phyloP scores from a whole-genome alignment of 2,329 filamentous ascomycete genomes.

The Elsinoe batatas region DNA sequence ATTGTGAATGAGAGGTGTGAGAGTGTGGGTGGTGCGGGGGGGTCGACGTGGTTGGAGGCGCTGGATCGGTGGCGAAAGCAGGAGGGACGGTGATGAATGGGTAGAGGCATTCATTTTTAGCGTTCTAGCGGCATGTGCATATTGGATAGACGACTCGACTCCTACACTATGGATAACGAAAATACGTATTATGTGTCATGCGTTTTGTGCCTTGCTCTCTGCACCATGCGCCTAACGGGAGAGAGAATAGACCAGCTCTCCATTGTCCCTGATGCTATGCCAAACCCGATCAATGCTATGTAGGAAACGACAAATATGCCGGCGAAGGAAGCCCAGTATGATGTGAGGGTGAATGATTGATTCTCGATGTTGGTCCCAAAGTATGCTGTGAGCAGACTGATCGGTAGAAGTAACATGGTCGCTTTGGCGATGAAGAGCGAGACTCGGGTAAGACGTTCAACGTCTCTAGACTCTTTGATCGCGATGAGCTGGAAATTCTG shows the following conservation, averaged over 20 bases:
- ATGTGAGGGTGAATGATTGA: slow-evolving; percentile 49
- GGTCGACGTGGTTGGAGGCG: slow-evolving; percentile 53
- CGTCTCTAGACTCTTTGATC: slow-evolving; percentile 62
- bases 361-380: slow-evolving; percentile 58
- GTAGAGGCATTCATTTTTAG: neutral
- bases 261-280: slow-evolving; percentile 47
- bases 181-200: neutral
- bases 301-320: slow-evolving; percentile 53
- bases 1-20: slow-evolving; percentile 67
- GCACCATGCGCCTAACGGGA: neutral
- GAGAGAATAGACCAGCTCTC: slow-evolving; percentile 28
- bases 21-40: slow-evolving; percentile 32
- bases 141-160: slow-evolving; percentile 8
- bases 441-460: slow-evolving; percentile 60
- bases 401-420: slow-evolving; percentile 65
- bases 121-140: slow-evolving; percentile 10
- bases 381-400: slow-evolving; percentile 65
- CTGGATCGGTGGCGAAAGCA: slow-evolving; percentile 50
- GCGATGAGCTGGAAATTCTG: slow-evolving; percentile 73
- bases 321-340: slow-evolving; percentile 61
- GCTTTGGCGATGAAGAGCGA: slow-evolving; percentile 65
- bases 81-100: neutral
- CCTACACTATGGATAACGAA: neutral
- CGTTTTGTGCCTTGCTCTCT: neutral
- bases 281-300: slow-evolving; percentile 48